Evolutionary conservation across 148 eudicot genomes (phyloP).

Genomic region (Fagopyrum esculentum): DNA sequence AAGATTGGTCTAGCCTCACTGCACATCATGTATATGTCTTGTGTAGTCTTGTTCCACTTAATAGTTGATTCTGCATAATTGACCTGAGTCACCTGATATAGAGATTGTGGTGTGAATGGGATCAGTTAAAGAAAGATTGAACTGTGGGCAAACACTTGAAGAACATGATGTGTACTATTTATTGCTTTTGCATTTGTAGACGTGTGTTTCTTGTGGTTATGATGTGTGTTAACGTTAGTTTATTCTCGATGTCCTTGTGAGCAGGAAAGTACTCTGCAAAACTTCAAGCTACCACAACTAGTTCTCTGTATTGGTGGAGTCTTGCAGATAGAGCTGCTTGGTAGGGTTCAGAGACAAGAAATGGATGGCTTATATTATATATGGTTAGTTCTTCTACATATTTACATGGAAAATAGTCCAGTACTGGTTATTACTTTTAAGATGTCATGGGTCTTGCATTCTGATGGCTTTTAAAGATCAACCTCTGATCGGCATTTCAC

Average conservation of each 20-base stretch:
- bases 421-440: neutral
- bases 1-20: neutral
- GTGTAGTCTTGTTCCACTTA: neutral
- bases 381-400: slow-evolving; percentile 42
- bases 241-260: slow-evolving; percentile 13
- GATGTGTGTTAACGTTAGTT: neutral
- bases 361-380: slow-evolving; percentile 61
- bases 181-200: neutral
- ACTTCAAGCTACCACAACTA: slow-evolving; percentile 69
- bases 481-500: neutral
- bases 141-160: neutral
- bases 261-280: slow-evolving; percentile 63
- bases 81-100: neutral
- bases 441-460: neutral
- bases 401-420: neutral
- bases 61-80: neutral
- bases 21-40: neutral
- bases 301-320: slow-evolving; percentile 77
- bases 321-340: slow-evolving; percentile 71
- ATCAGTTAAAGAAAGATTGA: neutral
- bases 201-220: neutral
- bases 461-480: neutral
- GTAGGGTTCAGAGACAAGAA: slow-evolving; percentile 74
- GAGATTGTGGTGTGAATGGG: neutral
- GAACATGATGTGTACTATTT: neutral